Conservation (phyloP, 2,329 filamentous ascomycete genomes). For the Epichloe sibirici region DNA sequence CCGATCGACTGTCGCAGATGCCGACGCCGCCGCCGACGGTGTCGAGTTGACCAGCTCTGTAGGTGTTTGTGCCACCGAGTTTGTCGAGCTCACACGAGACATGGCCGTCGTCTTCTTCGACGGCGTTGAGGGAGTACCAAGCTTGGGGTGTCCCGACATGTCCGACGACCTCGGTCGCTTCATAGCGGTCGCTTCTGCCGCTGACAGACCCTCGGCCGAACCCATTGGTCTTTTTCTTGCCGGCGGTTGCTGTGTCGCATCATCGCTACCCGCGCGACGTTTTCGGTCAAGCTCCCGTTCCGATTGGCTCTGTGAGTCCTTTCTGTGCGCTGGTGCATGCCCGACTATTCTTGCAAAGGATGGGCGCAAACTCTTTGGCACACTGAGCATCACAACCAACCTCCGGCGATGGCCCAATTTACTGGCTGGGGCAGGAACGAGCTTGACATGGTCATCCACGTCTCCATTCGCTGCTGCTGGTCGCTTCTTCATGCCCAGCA, state of each 20-base stretch:
- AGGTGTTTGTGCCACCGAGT: conserved; percentile 40
- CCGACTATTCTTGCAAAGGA: conserved; percentile 34
- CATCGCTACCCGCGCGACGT: conserved; percentile 30
- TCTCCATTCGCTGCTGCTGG: conserved; percentile 16
- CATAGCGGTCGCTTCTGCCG: conserved; percentile 23
- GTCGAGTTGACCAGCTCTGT: conserved; percentile 28
- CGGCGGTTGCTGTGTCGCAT: conserved; percentile 19
- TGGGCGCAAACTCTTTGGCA: conserved; percentile 34
- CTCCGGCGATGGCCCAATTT: conserved; percentile 14
- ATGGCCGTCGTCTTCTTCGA: conserved; percentile 39
- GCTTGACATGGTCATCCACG: conserved; percentile 17
- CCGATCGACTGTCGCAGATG: conserved; percentile 14
- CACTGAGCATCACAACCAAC: conserved; percentile 33
- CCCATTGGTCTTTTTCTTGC: conserved; percentile 39
- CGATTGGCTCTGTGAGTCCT: conserved; percentile 18
- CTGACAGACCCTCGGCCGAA: conserved; percentile 22
- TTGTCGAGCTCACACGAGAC: conserved; percentile 41
- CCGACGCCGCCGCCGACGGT: conserved; percentile 15
- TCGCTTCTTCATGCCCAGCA: conserved; percentile 15
- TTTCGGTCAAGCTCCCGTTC: conserved; percentile 15
- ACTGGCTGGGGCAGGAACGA: background rate
- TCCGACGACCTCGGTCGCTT: conserved; percentile 34
- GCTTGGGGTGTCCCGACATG: conserved; percentile 19
- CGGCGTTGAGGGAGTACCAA: conserved; percentile 35
- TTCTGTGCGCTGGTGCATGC: conserved; percentile 24